Evolutionary conservation across 305 asterid genomes (phyloP).

Genomic region (Salvia sclarea): DNA sequence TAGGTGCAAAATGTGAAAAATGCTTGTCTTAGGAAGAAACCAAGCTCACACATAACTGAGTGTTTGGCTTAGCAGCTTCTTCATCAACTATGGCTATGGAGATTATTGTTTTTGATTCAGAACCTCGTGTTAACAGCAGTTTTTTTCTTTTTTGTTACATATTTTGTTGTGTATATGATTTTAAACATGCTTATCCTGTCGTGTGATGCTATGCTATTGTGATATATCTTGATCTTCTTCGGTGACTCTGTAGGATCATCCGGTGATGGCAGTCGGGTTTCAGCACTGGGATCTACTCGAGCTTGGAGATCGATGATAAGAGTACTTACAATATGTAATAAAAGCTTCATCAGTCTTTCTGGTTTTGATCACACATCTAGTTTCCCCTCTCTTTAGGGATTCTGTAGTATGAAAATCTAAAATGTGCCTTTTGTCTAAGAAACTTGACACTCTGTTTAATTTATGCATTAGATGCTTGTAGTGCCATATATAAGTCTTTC

Average conservation of each 20-base stretch:
- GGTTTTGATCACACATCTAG: conserved; percentile 26
- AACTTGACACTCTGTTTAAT: background rate
- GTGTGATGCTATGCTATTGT: background rate
- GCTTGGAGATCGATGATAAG: conserved; percentile 23
- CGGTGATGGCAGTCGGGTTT: conserved; percentile 21
- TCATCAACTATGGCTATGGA: background rate
- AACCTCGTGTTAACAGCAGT: background rate
- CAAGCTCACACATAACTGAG: background rate
- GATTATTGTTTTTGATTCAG: background rate
- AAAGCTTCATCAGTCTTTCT: conserved; percentile 25
- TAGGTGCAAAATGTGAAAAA: background rate
- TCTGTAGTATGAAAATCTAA: conserved; percentile 2
- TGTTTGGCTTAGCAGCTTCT: background rate
- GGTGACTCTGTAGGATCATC: conserved; percentile 30
- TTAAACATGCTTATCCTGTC: background rate
- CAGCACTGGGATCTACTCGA: background rate
- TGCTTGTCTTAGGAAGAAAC: background rate
- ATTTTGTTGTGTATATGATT: background rate
- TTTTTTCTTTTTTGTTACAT: background rate
- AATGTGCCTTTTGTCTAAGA: background rate
- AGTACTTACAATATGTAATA: conserved; percentile 23
- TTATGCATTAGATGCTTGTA: conserved; percentile 24
- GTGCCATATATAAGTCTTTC: conserved; percentile 13
- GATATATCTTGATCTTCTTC: background rate
- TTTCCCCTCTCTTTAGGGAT: conserved; percentile 9